phyloP scores from a whole-genome alignment of 2,329 filamentous ascomycete species.

The Exophiala oligosperma region DNA sequence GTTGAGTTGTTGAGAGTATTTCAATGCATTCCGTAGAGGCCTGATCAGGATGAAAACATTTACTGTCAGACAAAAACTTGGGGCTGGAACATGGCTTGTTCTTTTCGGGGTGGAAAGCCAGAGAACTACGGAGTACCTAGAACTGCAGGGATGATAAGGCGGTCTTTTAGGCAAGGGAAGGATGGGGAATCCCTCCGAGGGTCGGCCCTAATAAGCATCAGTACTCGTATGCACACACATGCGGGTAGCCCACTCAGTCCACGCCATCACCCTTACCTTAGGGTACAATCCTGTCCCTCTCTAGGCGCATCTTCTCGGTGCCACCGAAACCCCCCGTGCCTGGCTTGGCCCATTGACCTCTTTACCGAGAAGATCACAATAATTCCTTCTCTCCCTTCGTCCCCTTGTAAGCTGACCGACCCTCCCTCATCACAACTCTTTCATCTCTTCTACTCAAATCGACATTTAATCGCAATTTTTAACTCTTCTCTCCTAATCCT shows the following conservation, averaged over 20 bases:
- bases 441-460: not conserved
- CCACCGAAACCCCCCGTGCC: not conserved
- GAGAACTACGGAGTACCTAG: too few relatives aligned
- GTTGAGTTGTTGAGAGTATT: too few relatives aligned
- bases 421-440: not conserved
- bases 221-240: not conserved
- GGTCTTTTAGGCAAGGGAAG: not conserved
- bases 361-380: not conserved
- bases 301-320: not conserved
- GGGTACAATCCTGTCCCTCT: not conserved
- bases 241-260: not conserved
- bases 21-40: too few relatives aligned
- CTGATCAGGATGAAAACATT: too few relatives aligned
- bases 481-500: not conserved
- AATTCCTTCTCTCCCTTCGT: not conserved
- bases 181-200: not conserved
- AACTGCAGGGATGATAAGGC: too few relatives aligned
- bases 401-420: constrained; percentile 4
- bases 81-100: too few relatives aligned
- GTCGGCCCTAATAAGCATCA: not conserved
- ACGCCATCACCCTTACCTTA: not conserved
- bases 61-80: too few relatives aligned
- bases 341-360: not conserved
- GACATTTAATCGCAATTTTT: not conserved
- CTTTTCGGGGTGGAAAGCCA: too few relatives aligned